A percentile compares a stretch with the other conserved stretches of the same genome.
Evolutionary conservation across 371 early-diverging fungal genomes (phyloP).

Genomic region (Basidiobolus heterosporus): DNA sequence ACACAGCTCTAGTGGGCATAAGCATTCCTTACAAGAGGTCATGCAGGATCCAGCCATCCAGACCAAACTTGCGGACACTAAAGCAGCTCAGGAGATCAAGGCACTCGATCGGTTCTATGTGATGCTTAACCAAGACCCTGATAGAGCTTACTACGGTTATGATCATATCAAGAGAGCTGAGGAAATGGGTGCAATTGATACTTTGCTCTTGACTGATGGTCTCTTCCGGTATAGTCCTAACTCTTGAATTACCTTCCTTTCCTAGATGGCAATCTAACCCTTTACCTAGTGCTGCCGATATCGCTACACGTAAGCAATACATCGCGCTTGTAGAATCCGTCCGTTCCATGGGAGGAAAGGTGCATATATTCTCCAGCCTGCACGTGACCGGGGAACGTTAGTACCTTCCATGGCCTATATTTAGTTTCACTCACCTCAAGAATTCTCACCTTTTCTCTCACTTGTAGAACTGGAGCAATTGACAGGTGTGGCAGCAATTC

Average conservation of each 20-base stretch:
- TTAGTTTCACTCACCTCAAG: not conserved
- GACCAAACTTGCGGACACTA: constrained; percentile 72
- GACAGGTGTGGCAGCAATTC: constrained; percentile 86
- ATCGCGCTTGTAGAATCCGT: constrained; percentile 71
- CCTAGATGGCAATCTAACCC: not conserved
- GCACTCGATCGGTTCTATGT: constrained; percentile 72
- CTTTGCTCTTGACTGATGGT: constrained; percentile 76
- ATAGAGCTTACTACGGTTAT: constrained; percentile 82
- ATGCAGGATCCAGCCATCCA: constrained; percentile 75
- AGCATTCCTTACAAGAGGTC: constrained; percentile 82
- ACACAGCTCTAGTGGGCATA: constrained; percentile 88
- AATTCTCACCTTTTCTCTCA: not conserved
- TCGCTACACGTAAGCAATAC: constrained; percentile 65
- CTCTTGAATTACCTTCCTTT: not conserved
- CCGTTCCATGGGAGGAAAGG: constrained; percentile 57
- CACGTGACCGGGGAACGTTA: constrained; percentile 88
- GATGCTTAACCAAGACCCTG: constrained; percentile 76
- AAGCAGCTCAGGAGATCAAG: constrained; percentile 70
- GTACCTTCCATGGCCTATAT: constrained; percentile 4
- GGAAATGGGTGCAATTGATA: constrained; percentile 70
- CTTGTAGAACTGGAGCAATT: constrained; percentile 64
- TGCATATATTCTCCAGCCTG: constrained; percentile 74
- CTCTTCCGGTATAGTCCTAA: constrained; percentile 47
- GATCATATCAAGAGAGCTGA: constrained; percentile 69
- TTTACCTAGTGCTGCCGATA: constrained; percentile 51